Evolutionary conservation across 2,329 filamentous ascomycete species (phyloP).

Genomic region (Magnaporthales sp.): DNA sequence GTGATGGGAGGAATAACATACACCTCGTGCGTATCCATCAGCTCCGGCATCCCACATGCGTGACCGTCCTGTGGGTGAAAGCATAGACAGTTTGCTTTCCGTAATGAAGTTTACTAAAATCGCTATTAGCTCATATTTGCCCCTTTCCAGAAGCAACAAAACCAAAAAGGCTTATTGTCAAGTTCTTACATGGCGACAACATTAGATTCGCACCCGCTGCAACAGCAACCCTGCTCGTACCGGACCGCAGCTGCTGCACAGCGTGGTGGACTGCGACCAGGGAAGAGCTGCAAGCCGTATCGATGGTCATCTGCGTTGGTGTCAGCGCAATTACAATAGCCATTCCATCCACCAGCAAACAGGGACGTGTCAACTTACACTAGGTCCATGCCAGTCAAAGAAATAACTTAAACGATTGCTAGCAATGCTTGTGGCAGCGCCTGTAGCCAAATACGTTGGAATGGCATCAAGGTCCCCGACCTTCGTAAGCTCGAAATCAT

Average conservation of each 20-base stretch:
- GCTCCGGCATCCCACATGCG: slow-evolving; percentile 40
- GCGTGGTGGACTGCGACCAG: slow-evolving; percentile 3
- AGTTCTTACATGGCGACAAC: slow-evolving; percentile 27
- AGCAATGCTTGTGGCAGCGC: slow-evolving; percentile 28
- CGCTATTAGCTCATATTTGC: no score
- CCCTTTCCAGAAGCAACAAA: no score
- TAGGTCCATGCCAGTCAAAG: slow-evolving; percentile 31
- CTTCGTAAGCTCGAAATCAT: slow-evolving; percentile 15
- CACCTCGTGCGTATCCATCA: slow-evolving; percentile 43
- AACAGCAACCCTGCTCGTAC: slow-evolving; percentile 29
- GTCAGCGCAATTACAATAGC: neutral
- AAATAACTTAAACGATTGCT: slow-evolving; percentile 29
- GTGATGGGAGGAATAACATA: neutral
- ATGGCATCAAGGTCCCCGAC: slow-evolving; percentile 15
- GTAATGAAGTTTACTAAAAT: slow-evolving; percentile 22
- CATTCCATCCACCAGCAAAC: neutral
- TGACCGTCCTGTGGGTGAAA: slow-evolving; percentile 33
- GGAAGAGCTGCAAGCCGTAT: slow-evolving; percentile 1
- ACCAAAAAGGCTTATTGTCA: neutral
- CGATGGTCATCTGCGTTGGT: neutral
- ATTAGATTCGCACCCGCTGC: slow-evolving; percentile 34
- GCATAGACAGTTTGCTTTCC: slow-evolving; percentile 33
- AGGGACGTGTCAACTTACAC: neutral
- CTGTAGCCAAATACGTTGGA: slow-evolving; percentile 30
- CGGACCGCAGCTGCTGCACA: slow-evolving; percentile 20